Evolutionary conservation across 371 early-diverging fungal species (phyloP).

Genomic region (Paraphysoderma sedebokerense): DNA sequence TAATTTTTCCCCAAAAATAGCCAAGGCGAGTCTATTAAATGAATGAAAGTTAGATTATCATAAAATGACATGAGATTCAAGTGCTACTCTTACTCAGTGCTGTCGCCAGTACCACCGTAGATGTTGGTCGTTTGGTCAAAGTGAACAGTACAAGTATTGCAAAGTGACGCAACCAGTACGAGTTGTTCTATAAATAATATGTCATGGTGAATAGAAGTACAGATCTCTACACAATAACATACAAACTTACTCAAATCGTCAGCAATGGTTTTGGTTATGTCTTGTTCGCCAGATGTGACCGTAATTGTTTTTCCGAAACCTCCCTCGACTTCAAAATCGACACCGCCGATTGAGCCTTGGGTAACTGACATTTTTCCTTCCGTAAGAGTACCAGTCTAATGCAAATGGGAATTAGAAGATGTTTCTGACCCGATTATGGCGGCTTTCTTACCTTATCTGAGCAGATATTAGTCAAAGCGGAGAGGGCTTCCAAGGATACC

Average conservation of each 20-base stretch:
- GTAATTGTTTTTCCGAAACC: background rate
- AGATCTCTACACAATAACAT: no score
- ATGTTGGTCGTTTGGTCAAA: background rate
- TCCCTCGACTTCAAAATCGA: background rate
- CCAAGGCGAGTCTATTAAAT: slow-evolving; percentile 5
- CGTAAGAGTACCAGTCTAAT: slow-evolving; percentile 80
- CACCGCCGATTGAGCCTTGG: background rate
- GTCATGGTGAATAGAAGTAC: no score
- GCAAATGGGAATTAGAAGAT: no score
- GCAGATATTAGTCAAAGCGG: slow-evolving; percentile 7
- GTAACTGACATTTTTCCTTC: slow-evolving; percentile 59
- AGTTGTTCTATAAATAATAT: no score
- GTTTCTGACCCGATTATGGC: no score
- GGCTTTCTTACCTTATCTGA: no score
- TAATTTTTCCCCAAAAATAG: background rate
- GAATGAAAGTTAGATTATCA: no score
- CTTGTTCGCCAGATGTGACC: background rate
- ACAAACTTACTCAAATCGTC: background rate
- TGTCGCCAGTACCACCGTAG: slow-evolving; percentile 4
- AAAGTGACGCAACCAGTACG: no score
- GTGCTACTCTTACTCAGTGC: no score
- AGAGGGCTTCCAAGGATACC: slow-evolving; percentile 5
- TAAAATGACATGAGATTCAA: no score
- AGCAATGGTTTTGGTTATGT: background rate
- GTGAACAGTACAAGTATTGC: slow-evolving; percentile 3